Percentiles rank a stretch among this genome's conserved stretches.
Conservation (phyloP, 2,329 filamentous ascomycete species). For the Fusarium ambrosium region DNA sequence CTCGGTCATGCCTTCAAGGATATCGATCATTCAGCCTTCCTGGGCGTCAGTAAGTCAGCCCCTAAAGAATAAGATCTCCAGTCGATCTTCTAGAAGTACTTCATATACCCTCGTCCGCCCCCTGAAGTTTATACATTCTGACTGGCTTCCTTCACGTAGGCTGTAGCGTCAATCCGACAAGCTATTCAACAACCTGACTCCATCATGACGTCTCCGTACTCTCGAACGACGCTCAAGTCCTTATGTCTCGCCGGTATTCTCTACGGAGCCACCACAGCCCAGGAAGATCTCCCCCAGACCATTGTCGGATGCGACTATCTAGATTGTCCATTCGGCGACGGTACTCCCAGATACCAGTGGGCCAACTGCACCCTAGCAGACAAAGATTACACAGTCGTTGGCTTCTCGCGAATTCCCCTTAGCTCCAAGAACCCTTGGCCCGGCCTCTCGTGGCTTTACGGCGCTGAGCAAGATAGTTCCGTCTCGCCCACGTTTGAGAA, state of each 20-base stretch:
- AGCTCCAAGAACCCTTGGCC: not conserved
- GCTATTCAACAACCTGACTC: not conserved
- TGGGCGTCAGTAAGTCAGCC: not conserved
- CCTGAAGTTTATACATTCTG: not conserved
- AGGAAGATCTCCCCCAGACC: not conserved
- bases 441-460: slow-evolving; percentile 24
- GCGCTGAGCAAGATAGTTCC: not conserved
- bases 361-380: slow-evolving; percentile 17
- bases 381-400: slow-evolving; percentile 4
- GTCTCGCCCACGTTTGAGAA: not conserved
- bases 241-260: not conserved
- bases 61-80: not conserved
- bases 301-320: slow-evolving; percentile 22
- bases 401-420: slow-evolving; percentile 16
- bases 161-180: no score
- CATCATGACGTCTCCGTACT: not conserved
- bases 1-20: not conserved
- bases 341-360: not conserved
- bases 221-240: not conserved
- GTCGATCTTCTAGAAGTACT: not conserved
- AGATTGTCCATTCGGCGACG: slow-evolving; percentile 5
- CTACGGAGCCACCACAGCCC: not conserved
- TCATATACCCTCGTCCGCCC: not conserved
- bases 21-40: not conserved
- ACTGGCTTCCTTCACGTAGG: not conserved